These are phyloP conservation scores for Escallonia herrerae DNA, from an alignment of 129 eudicot species.

Conservation along the genomic window DNA sequence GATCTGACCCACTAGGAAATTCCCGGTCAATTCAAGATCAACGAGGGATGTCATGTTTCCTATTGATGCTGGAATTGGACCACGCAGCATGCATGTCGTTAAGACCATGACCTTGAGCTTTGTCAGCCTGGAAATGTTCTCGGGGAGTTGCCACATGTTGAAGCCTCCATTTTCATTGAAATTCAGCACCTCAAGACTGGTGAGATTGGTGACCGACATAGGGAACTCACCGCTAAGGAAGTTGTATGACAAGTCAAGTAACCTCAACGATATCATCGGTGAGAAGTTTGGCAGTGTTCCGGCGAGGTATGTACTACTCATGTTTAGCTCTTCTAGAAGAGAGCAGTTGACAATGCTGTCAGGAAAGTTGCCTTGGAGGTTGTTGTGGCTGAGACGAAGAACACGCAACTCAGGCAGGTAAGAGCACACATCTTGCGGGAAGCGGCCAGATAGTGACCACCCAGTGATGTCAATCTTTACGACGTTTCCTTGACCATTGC, in stretches of 20 bases:
- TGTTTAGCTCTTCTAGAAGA: slow-evolving; percentile 32
- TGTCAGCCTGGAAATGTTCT: slow-evolving; percentile 36
- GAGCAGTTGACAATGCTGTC: slow-evolving; percentile 37
- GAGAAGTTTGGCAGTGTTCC: slow-evolving; percentile 53
- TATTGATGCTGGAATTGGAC: slow-evolving; percentile 48
- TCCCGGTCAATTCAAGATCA: slow-evolving; percentile 81
- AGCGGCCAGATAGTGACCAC: slow-evolving; percentile 46
- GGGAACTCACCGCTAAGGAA: slow-evolving; percentile 43
- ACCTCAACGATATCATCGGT: slow-evolving; percentile 37
- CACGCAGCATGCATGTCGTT: slow-evolving; percentile 48
- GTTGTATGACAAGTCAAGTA: slow-evolving; percentile 60
- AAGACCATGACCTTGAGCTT: slow-evolving; percentile 51
- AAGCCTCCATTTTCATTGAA: slow-evolving; percentile 64
- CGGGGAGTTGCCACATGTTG: slow-evolving; percentile 49
- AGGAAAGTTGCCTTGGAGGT: slow-evolving; percentile 47
- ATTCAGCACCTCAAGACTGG: slow-evolving; percentile 43
- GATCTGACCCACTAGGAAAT: slow-evolving; percentile 43
- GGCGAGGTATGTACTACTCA: slow-evolving; percentile 17
- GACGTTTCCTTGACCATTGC: slow-evolving; percentile 43
- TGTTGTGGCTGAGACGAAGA: slow-evolving; percentile 46
- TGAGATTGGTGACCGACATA: slow-evolving; percentile 34
- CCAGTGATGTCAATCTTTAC: slow-evolving; percentile 40
- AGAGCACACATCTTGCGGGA: slow-evolving; percentile 64
- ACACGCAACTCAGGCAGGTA: slow-evolving; percentile 51
- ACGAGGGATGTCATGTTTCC: slow-evolving; percentile 75